Base-by-base conservation (phyloP, 179 eudicot species). In the Spergularia azorica region DNA sequence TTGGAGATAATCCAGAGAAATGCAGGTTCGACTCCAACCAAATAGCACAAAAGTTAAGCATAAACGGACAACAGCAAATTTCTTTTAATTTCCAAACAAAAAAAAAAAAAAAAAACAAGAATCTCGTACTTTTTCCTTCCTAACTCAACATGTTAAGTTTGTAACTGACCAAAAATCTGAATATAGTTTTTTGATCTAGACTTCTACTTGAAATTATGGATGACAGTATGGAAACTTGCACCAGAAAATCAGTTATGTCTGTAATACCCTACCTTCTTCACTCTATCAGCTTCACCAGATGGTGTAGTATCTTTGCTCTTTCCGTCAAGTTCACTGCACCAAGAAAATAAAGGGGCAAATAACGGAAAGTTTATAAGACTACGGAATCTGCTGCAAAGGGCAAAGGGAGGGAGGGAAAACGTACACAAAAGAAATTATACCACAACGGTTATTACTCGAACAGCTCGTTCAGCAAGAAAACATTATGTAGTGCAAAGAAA, bases 211-310 rank as follows among this genome's bases (percentile, higher is more conserved):
- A 36, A 50, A 16, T 12, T 43, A 43, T 6, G 48, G 48, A 43
- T 55, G 74, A 59, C 55, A 66, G 56, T 63, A n/a, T 58, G 21
- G 38, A 8, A 48, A 20, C 20, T 17, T 20, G 71, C 79, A 9
- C 14, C 17, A 52, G 57, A 38, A 20, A 36, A 71, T 43, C 0
- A 11, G 46, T 63, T 16, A 76, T 48, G 76, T 66, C 62, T 12
- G 66, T 67, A 48, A 13, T 43, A 20, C 62, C 56, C 74, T 59
- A 92, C 97, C 95, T 90, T 89, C 77, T 73, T 83, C 18, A 76
- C 75, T 77, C 51, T 80, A 74, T 78, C 77, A 50, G 86, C 76
- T 67, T 32, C 71, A 55, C 73, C 63, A 69, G 86, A 75, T 41
- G 63, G 76, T 58, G 41, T 52, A 68, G 71, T 64, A 61, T 70